Conservation (phyloP, 2,329 filamentous ascomycete genomes). For the Phialophora expanda region DNA sequence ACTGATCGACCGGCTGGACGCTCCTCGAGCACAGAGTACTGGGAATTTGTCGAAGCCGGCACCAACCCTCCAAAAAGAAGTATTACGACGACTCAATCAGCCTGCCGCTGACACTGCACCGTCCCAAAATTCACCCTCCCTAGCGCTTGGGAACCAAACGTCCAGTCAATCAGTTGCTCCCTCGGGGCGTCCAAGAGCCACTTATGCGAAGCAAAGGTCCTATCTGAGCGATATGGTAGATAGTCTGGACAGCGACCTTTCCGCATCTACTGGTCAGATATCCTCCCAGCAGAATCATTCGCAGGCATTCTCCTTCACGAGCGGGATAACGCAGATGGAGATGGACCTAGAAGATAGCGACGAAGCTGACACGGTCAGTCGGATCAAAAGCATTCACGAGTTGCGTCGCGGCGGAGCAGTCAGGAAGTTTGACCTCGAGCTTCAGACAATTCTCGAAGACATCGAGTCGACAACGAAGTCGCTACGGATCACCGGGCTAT, state of each 20-base stretch:
- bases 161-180: conserved; percentile 9
- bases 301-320: conserved; percentile 24
- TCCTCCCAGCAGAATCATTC: conserved; percentile 31
- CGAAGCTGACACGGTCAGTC: conserved; percentile 46
- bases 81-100: conserved; percentile 7
- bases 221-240: conserved; percentile 61
- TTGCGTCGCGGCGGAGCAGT: conserved; percentile 64
- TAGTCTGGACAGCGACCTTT: conserved; percentile 32
- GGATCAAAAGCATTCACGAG: conserved; percentile 65
- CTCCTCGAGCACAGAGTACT: conserved; percentile 23
- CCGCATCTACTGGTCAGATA: conserved; percentile 28
- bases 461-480: conserved; percentile 58
- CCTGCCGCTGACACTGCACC: conserved; percentile 11
- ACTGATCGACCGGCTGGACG: conserved; percentile 37
- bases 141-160: conserved; percentile 9
- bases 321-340: conserved; percentile 31
- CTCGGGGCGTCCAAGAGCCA: conserved; percentile 42
- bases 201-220: conserved; percentile 65
- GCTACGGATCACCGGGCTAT: conserved; percentile 55
- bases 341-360: conserved; percentile 51
- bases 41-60: background rate
- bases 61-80: background rate
- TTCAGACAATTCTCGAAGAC: conserved; percentile 64
- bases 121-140: background rate
- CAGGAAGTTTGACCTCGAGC: conserved; percentile 60